These are phyloP conservation scores for Pistacia vera DNA, from an alignment of 345 rosid genomes.

Conservation along the genomic window DNA sequence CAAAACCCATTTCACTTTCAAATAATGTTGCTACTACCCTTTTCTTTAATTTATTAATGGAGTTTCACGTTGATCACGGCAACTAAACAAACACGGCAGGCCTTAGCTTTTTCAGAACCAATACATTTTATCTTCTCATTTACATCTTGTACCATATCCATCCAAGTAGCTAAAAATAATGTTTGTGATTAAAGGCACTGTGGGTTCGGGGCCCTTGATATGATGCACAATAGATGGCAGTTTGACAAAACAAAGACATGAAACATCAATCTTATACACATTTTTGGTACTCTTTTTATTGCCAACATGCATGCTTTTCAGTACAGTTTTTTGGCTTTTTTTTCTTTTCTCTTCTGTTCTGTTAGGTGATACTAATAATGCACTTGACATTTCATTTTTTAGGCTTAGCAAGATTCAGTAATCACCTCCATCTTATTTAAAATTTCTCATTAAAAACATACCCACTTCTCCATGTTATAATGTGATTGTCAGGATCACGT, in stretches of 20 bases:
- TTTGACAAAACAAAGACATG: conserved; percentile 33
- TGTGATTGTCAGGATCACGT: not conserved
- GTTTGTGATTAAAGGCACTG: conserved; percentile 10
- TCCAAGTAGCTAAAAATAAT: conserved; percentile 20
- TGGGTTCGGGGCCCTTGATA: conserved; percentile 32
- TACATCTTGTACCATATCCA: conserved; percentile 13
- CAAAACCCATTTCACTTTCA: conserved; percentile 14
- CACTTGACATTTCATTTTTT: conserved; percentile 7
- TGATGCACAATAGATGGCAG: conserved; percentile 30
- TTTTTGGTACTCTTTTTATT: conserved; percentile 23
- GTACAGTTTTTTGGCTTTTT: conserved; percentile 31
- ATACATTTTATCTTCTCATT: conserved; percentile 18
- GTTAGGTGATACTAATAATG: conserved; percentile 29
- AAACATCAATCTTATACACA: conserved; percentile 27
- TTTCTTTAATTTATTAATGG: not conserved
- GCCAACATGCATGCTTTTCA: conserved; percentile 26
- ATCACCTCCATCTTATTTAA: no score
- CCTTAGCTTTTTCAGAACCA: conserved; percentile 5
- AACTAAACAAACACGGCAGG: conserved; percentile 6
- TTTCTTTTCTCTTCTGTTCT: conserved; percentile 3
- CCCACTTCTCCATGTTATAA: not conserved
- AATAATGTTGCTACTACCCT: not conserved
- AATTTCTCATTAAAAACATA: no score
- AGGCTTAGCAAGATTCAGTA: not conserved
- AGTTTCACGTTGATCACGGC: conserved; percentile 19